phyloP scores from a whole-genome alignment of 768 basidiomycete genomes.

The Auriscalpium orientale region DNA sequence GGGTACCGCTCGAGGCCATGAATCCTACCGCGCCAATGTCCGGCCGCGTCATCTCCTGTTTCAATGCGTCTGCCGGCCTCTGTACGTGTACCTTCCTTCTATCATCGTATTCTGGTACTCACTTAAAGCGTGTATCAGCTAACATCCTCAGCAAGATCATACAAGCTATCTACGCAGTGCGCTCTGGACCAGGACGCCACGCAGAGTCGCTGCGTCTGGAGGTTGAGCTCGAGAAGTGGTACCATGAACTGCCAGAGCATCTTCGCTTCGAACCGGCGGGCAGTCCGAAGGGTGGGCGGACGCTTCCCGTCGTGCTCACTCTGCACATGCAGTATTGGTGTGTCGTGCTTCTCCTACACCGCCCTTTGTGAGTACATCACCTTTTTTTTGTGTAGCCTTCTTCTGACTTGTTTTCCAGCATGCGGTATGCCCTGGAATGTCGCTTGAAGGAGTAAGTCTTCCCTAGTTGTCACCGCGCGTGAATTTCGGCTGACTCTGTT shows the following conservation, averaged over 20 bases:
- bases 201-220: constrained; percentile 52
- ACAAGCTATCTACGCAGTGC: constrained; percentile 64
- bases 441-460: constrained; percentile 15
- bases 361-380: constrained; percentile 58
- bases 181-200: constrained; percentile 46
- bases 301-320: constrained; percentile 60
- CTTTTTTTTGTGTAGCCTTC: background rate
- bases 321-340: constrained; percentile 88
- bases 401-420: constrained; percentile 18
- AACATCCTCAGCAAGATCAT: constrained; percentile 62
- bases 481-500: background rate
- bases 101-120: background rate
- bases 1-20: constrained; percentile 35
- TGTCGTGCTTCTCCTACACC: constrained; percentile 62
- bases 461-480: background rate
- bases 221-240: constrained; percentile 65
- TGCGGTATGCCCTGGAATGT: constrained; percentile 20
- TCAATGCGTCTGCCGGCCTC: constrained; percentile 66
- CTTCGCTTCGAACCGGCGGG: constrained; percentile 48
- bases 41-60: constrained; percentile 59
- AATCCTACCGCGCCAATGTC: constrained; percentile 28
- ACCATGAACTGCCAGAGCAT: constrained; percentile 60
- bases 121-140: constrained; percentile 33
- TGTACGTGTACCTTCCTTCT: constrained; percentile 38
- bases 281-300: constrained; percentile 32